Base-by-base conservation (phyloP, 73 alveolate genomes). In the Durusdinium trenchii region DNA sequence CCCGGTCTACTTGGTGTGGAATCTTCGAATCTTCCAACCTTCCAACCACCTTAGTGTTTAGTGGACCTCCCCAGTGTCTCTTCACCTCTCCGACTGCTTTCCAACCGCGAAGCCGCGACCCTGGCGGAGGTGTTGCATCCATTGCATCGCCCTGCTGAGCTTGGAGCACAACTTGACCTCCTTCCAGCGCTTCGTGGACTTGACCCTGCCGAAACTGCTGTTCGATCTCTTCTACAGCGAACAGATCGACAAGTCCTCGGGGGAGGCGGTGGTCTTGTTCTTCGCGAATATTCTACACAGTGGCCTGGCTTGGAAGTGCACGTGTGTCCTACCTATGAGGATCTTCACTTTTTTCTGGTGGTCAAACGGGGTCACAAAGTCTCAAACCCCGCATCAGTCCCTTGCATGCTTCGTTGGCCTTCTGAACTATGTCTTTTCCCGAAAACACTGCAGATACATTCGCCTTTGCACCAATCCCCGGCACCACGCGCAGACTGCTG, bases 221-320 rank as follows among this genome's bases (percentile, higher is more conserved):
- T 94, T 75, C 83, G 93, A 94, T 60, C 84, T 94, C 42, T 94
- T 94, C 67, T 51, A 94, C 83, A 73, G 93, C 93, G 99, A 94
- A 83, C 99, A 94, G 93, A 94, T 94, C 99, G 99, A 94, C 93
- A 94, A 94, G 67, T 40, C 84, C 52, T 75, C 94, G 43, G 99
- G 99, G 6, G 99, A 94, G 50, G 99, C 99, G 43, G 93, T 94
- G 67, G 93, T 94, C 71, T 64, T 94, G 28, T 94, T 94, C 99
- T 94, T 94, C 64, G 99, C 99, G 48, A 94, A 94, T 61, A 76
- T 94, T 57, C 57, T 94, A 67, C 99, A 94, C 78, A 94, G 99
- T 50, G 30, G n/a, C n/a, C n/a, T n/a, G n/a, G n/a, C n/a, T n/a
- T n/a, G n/a, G n/a, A 40, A 61, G n/a, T 16, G 28, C n/a, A 60